phyloP scores from a whole-genome alignment of 2,329 filamentous ascomycete genomes.

The Aspergillus awamori region DNA sequence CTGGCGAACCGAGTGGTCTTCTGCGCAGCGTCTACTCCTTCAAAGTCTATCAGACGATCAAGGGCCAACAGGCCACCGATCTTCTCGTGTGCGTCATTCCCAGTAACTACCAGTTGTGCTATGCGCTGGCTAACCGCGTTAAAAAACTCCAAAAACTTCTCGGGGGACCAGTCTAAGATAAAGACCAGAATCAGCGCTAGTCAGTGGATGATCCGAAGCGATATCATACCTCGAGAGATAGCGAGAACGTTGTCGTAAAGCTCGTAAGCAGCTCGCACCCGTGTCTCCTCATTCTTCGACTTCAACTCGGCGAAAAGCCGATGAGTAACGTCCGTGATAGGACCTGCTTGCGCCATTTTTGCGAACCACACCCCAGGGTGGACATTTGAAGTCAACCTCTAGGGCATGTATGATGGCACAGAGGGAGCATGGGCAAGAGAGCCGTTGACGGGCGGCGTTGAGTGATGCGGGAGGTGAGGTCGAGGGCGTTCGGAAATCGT shows the following conservation, averaged over 20 bases:
- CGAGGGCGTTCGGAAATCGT: constrained; percentile 26
- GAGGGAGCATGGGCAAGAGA: constrained; percentile 24
- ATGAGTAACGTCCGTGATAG: constrained; percentile 54
- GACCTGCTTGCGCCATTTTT: constrained; percentile 52
- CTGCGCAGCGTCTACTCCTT: constrained; percentile 87
- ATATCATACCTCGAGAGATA: constrained; percentile 48
- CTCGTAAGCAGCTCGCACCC: constrained; percentile 53
- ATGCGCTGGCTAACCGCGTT: constrained; percentile 68
- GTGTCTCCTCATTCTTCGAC: constrained; percentile 57
- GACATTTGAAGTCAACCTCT: constrained; percentile 44
- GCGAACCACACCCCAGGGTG: constrained; percentile 39
- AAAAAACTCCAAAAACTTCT: constrained; percentile 75
- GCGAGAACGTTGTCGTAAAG: constrained; percentile 50
- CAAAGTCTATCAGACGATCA: constrained; percentile 92
- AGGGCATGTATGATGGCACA: constrained; percentile 29
- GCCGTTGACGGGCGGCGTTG: constrained; percentile 17
- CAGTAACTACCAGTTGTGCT: constrained; percentile 76
- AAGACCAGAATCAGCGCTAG: constrained; percentile 18
- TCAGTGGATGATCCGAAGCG: neutral
- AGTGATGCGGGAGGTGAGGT: constrained; percentile 29
- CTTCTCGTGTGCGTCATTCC: constrained; percentile 82
- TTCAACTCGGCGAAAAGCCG: constrained; percentile 61
- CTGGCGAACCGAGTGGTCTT: constrained; percentile 95
- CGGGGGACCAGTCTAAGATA: constrained; percentile 70
- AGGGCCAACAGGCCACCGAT: constrained; percentile 91